Percentiles rank a stretch among this genome's conserved stretches.
Conservation (phyloP, 768 basidiomycete genomes). For the Calvatia gigantea region DNA sequence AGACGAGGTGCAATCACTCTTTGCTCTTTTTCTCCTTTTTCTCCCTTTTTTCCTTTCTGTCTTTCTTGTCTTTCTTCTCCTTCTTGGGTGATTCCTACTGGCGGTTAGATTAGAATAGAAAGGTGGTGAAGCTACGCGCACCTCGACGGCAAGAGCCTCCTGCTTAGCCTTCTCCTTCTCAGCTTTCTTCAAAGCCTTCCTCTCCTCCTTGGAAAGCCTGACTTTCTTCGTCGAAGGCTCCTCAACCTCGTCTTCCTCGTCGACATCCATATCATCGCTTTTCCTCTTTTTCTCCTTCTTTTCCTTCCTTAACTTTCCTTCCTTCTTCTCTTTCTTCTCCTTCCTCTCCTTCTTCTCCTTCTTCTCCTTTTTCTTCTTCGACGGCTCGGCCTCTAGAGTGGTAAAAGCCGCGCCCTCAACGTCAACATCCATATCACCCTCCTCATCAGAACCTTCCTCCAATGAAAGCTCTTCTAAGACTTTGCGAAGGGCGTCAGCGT, state of each 20-base stretch:
- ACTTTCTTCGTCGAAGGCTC: constrained; percentile 62
- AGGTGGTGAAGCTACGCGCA: constrained; percentile 11
- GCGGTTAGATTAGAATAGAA: background rate
- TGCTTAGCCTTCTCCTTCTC: constrained; percentile 62
- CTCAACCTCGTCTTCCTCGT: constrained; percentile 44
- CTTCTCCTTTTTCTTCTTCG: constrained; percentile 59
- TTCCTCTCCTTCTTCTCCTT: constrained; percentile 63
- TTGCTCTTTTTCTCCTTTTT: constrained; percentile 38
- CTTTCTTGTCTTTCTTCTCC: constrained; percentile 53
- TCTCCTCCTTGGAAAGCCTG: constrained; percentile 81
- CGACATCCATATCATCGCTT: constrained; percentile 63
- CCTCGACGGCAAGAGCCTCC: constrained; percentile 37
- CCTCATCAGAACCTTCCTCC: constrained; percentile 50
- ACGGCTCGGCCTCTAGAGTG: constrained; percentile 51
- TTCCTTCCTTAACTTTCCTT: constrained; percentile 64
- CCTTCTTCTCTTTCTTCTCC: constrained; percentile 55
- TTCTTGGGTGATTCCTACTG: constrained; percentile 31
- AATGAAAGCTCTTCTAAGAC: constrained; percentile 76
- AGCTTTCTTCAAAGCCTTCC: constrained; percentile 80
- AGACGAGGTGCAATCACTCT: constrained; percentile 20
- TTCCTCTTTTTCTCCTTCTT: constrained; percentile 60
- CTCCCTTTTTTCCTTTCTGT: constrained; percentile 39
- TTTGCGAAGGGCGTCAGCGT: constrained; percentile 87
- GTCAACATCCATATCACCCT: constrained; percentile 29
- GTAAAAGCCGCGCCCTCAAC: constrained; percentile 46